phyloP scores from a whole-genome alignment of 2,329 filamentous ascomycete genomes.

The Penicillium fuscoglaucum region DNA sequence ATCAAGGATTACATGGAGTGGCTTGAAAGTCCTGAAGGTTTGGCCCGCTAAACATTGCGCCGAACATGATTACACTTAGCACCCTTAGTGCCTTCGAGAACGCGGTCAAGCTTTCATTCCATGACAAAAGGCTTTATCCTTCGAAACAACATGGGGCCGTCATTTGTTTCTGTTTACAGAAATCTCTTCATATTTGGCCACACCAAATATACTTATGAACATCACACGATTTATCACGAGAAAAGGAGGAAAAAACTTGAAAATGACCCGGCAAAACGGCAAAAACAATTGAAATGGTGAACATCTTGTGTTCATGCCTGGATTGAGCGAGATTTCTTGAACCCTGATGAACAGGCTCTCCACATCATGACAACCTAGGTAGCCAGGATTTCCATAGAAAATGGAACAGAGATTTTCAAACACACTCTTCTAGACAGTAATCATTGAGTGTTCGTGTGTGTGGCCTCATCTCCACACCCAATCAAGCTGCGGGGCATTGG shows the following conservation, averaged over 20 bases:
- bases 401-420: not conserved
- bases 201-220: not conserved
- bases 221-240: not conserved
- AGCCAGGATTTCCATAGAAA: not conserved
- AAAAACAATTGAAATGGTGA: too few species aligned
- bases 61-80: not conserved
- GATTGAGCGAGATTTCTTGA: not conserved
- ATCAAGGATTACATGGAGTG: slow-evolving; percentile 6
- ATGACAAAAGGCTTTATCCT: not conserved
- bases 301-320: not conserved
- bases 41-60: not conserved
- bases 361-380: not conserved
- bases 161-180: not conserved
- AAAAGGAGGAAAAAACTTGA: not conserved
- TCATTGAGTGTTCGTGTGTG: not conserved
- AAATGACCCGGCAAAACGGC: not conserved
- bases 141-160: not conserved
- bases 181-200: not conserved
- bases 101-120: not conserved
- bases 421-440: not conserved
- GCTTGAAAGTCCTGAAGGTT: not conserved
- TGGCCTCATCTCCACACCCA: too few species aligned
- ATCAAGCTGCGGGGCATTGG: too few species aligned
- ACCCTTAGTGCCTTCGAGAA: not conserved
- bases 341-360: not conserved